Evolutionary conservation across 148 eudicot genomes (phyloP).

Genomic region (Polygonum aviculare): DNA sequence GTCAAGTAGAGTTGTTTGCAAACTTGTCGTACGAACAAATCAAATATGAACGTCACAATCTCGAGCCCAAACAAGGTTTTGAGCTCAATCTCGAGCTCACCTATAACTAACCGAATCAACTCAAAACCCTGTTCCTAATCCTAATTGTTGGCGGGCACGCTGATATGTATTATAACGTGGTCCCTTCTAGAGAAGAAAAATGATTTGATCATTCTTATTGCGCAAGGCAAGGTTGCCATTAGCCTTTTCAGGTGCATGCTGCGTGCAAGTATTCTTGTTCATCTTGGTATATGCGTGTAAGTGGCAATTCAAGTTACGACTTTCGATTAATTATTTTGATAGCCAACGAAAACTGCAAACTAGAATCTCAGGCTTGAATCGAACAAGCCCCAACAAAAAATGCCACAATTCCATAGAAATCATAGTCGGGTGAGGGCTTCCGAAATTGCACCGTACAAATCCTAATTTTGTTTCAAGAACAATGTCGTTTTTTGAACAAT

Average conservation of each 20-base stretch:
- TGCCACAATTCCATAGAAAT: too few species aligned
- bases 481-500: neutral
- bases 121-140: too few species aligned
- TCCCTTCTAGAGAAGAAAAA: neutral
- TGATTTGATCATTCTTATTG: neutral
- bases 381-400: too few species aligned
- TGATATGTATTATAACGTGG: neutral
- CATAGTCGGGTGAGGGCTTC: neutral
- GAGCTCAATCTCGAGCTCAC: too few species aligned
- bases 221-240: neutral
- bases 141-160: neutral
- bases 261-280: neutral
- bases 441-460: neutral
- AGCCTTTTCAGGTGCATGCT: neutral
- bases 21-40: too few species aligned
- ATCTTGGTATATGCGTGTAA: neutral
- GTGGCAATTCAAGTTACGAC: neutral
- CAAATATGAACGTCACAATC: too few species aligned
- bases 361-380: too few species aligned
- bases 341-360: too few species aligned
- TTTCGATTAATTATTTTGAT: too few species aligned
- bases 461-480: neutral
- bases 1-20: too few species aligned
- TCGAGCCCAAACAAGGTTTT: too few species aligned
- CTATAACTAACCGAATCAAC: too few species aligned